phyloP scores from a whole-genome alignment of 495 filamentous ascomycete species.

The Venustampulla echinocandica region DNA sequence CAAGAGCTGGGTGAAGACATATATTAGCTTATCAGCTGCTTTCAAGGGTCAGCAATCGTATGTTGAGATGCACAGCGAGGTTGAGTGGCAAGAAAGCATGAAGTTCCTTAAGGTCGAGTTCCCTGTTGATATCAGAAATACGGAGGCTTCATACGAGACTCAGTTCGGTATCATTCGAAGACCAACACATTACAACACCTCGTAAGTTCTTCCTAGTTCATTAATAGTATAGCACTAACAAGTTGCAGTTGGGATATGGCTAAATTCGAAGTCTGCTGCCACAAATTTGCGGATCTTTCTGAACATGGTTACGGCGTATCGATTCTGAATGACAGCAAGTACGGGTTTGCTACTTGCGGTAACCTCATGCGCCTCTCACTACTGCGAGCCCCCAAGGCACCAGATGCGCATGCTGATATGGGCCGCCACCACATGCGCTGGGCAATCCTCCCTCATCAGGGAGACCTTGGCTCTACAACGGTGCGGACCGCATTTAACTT shows the following conservation, averaged over 20 bases:
- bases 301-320: conserved; percentile 88
- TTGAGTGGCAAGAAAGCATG: conserved; percentile 92
- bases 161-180: conserved; percentile 82
- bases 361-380: conserved; percentile 86
- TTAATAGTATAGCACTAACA: conserved; percentile 13
- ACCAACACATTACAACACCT: conserved; percentile 92
- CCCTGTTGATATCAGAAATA: conserved; percentile 84
- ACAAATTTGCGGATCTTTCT: conserved; percentile 94
- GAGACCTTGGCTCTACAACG: conserved; percentile 58
- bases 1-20: conserved; percentile 77
- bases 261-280: conserved; percentile 97
- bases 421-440: conserved; percentile 82
- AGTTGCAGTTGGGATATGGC: conserved; percentile 91
- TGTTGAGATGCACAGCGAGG: conserved; percentile 71
- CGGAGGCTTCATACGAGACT: conserved; percentile 91
- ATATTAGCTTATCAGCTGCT: conserved; percentile 67
- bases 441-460: conserved; percentile 80
- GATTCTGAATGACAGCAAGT: conserved; percentile 93
- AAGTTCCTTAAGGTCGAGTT: conserved; percentile 99
- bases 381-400: conserved; percentile 88
- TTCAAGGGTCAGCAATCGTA: conserved; percentile 54
- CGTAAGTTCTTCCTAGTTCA: conserved; percentile 29
- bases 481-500: conserved; percentile 82
- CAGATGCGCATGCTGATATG: conserved; percentile 96
- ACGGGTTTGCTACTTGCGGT: conserved; percentile 90